Percentiles rank a stretch among this genome's conserved stretches.
Conservation (phyloP, 192 early-diverging fungal genomes). For the Phlyctochytrium bullatum region DNA sequence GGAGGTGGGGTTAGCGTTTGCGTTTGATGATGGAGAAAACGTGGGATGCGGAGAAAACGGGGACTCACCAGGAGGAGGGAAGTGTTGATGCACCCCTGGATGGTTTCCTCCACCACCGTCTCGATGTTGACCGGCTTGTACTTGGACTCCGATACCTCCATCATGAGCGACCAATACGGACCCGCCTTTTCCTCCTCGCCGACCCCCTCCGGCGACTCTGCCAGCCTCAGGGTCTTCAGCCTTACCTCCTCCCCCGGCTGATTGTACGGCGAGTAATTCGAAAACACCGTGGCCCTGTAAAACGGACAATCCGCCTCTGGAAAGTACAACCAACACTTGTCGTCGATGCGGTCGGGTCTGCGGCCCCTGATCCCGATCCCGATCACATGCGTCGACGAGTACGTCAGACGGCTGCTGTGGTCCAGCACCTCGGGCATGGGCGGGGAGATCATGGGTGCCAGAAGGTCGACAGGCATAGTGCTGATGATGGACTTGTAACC, state of each 20-base stretch:
- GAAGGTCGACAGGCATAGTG: slow-evolving; percentile 29
- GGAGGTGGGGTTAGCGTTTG: too few relatives aligned
- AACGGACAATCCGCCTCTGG: slow-evolving; percentile 28
- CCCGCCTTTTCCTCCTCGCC: slow-evolving; percentile 13
- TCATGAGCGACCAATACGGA: slow-evolving; percentile 40
- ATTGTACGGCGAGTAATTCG: slow-evolving; percentile 37
- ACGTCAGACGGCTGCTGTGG: slow-evolving; percentile 17
- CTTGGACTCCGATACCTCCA: slow-evolving; percentile 33
- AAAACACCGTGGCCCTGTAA: slow-evolving; percentile 39
- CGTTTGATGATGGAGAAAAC: neutral
- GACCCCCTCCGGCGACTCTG: slow-evolving; percentile 7
- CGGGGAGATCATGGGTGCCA: slow-evolving; percentile 17
- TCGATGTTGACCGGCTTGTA: slow-evolving; percentile 29
- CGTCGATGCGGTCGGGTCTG: slow-evolving; percentile 28
- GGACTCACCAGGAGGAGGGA: slow-evolving; percentile 21
- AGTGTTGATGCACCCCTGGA: slow-evolving; percentile 35
- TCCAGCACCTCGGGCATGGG: slow-evolving; percentile 14
- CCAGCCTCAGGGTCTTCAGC: slow-evolving; percentile 26
- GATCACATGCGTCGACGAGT: slow-evolving; percentile 31
- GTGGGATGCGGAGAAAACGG: slow-evolving; percentile 11
- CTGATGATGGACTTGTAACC: slow-evolving; percentile 27
- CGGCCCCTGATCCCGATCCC: slow-evolving; percentile 33
- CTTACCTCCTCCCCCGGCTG: slow-evolving; percentile 14
- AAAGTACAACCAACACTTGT: slow-evolving; percentile 42
- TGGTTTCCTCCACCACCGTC: slow-evolving; percentile 26